Percentiles rank a stretch among this genome's conserved stretches.
These are phyloP conservation scores for Coleophoma cylindrospora DNA, from an alignment of 2,329 filamentous ascomycete species.

Conservation along the genomic window DNA sequence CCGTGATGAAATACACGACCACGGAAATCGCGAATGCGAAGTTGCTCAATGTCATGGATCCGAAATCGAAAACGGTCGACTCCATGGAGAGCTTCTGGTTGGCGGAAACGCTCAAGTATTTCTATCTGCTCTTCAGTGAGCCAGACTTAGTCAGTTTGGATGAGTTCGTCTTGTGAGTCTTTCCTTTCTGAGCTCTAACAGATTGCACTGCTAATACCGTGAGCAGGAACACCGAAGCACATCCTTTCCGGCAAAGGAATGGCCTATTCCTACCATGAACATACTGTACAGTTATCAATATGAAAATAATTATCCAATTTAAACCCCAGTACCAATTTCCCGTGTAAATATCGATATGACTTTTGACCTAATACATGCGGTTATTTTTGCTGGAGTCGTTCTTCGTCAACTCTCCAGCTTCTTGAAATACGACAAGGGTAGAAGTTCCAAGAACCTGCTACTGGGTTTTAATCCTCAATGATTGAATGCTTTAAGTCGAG, in stretches of 20 bases:
- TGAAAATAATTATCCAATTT: too few species aligned
- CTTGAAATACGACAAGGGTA: too few species aligned
- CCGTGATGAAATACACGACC: constrained; percentile 33
- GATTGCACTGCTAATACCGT: not conserved
- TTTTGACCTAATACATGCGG: too few species aligned
- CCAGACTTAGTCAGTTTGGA: constrained; percentile 51
- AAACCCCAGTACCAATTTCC: too few species aligned
- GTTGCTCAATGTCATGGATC: constrained; percentile 30
- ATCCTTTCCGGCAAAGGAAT: not conserved
- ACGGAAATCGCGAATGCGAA: constrained; percentile 35
- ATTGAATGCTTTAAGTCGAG: too few species aligned
- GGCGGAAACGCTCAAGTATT: constrained; percentile 60
- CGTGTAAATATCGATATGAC: too few species aligned
- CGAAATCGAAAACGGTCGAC: constrained; percentile 31
- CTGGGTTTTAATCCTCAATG: too few species aligned
- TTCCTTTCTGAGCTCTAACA: not conserved
- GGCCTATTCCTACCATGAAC: not conserved
- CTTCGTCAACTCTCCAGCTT: too few species aligned
- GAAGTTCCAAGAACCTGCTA: too few species aligned
- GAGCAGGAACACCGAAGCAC: not conserved
- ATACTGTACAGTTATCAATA: too few species aligned
- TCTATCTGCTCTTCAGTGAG: constrained; percentile 44
- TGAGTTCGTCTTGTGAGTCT: constrained; percentile 42
- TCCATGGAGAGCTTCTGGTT: constrained; percentile 56
- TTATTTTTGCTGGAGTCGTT: too few species aligned